phyloP scores from a whole-genome alignment of 2,329 filamentous ascomycete genomes.

The Xylariaceae sp. region DNA sequence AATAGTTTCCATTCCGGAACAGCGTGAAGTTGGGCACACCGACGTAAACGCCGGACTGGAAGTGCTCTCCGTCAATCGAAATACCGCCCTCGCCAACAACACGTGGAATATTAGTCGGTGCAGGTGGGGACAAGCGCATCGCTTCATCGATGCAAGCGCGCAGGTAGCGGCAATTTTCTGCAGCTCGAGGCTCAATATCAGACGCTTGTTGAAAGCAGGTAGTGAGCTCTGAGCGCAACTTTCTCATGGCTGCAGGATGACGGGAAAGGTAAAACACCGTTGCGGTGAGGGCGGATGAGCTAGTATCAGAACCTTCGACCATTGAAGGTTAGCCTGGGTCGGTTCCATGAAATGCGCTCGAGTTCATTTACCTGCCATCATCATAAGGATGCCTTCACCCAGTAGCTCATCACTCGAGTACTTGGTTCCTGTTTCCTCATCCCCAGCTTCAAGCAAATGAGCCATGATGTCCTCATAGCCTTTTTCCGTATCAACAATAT shows the following conservation, averaged over 20 bases:
- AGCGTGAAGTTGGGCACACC: constrained; percentile 19
- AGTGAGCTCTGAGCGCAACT: constrained; percentile 9
- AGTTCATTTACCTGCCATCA: constrained; percentile 8
- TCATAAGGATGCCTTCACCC: background rate
- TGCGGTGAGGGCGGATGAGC: no score
- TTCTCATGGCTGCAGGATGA: constrained; percentile 6
- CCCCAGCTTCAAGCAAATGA: background rate
- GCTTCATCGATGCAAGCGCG: constrained; percentile 29
- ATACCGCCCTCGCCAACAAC: constrained; percentile 14
- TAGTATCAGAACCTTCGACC: no score
- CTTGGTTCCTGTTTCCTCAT: constrained; percentile 3
- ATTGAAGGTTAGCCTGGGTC: no score
- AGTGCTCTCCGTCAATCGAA: background rate
- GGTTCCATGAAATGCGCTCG: no score
- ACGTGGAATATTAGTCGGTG: constrained; percentile 16
- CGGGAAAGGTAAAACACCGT: constrained; percentile 13
- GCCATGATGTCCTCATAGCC: constrained; percentile 9
- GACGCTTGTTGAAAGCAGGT: constrained; percentile 2
- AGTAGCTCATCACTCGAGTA: constrained; percentile 6
- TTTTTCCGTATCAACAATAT: no score
- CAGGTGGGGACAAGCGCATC: constrained; percentile 23
- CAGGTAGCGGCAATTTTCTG: constrained; percentile 22
- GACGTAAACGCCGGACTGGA: constrained; percentile 16
- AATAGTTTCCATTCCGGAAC: constrained; percentile 12
- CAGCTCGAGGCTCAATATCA: constrained; percentile 14